Conservation (phyloP, 306 rosid species). For the Pterocarpus santalinus region DNA sequence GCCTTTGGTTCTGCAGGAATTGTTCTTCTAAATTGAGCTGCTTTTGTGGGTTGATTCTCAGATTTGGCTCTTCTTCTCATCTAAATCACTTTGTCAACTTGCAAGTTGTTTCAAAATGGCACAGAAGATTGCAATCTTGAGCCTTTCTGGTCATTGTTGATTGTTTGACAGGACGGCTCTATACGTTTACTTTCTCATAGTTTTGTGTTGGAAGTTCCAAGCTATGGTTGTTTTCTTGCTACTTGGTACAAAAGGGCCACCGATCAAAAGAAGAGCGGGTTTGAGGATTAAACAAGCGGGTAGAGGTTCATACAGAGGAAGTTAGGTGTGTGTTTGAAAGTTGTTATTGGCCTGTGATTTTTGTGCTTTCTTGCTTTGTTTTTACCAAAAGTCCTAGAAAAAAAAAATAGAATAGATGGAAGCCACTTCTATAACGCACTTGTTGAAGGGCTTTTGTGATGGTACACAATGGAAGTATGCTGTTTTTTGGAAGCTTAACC, state of each 20-base stretch:
- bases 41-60: conserved; percentile 34
- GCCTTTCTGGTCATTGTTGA: conserved; percentile 42
- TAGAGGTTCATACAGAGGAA: conserved; percentile 88
- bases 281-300: conserved; percentile 89
- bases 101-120: conserved; percentile 41
- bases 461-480: conserved; percentile 80
- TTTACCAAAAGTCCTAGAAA: conserved; percentile 15
- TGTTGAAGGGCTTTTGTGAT: conserved; percentile 77
- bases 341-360: conserved; percentile 39
- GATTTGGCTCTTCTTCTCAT: background rate
- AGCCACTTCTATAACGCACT: conserved; percentile 58
- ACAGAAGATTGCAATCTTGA: conserved; percentile 34
- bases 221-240: conserved; percentile 69
- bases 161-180: conserved; percentile 54
- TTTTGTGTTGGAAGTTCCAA: conserved; percentile 55
- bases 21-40: conserved; percentile 29
- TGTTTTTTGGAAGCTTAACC: conserved; percentile 91
- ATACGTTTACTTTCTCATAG: conserved; percentile 49
- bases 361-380: conserved; percentile 42
- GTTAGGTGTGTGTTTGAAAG: conserved; percentile 60
- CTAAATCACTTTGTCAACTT: too few species aligned
- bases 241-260: conserved; percentile 70
- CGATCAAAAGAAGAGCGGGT: conserved; percentile 80
- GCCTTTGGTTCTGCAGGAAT: conserved; percentile 44
- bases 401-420: conserved; percentile 58